Evolutionary conservation across 1,284 basidiomycete genomes (phyloP).

Genomic region (Cryptococcus depauperatus): DNA sequence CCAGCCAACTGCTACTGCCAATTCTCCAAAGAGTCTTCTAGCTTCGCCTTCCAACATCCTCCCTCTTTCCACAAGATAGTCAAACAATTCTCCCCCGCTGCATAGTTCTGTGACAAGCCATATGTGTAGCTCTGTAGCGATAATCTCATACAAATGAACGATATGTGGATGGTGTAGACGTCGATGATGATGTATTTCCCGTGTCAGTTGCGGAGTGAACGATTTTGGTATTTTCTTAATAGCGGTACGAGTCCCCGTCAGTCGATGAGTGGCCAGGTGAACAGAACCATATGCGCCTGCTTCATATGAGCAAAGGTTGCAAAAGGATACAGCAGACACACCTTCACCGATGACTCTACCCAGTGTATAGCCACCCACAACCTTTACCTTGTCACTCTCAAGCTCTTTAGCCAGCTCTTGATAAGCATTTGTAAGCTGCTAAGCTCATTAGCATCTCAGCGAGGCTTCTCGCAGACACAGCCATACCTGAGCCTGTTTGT

Average conservation of each 20-base stretch:
- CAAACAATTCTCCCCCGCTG: conserved; percentile 91
- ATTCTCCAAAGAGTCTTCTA: conserved; percentile 77
- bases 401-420: conserved; percentile 94
- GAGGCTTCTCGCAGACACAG: background rate
- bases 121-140: conserved; percentile 88
- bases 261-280: conserved; percentile 80
- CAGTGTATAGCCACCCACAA: conserved; percentile 91
- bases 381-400: conserved; percentile 74
- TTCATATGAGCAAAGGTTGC: background rate
- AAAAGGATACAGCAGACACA: conserved; percentile 38
- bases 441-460: background rate
- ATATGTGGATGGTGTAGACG: conserved; percentile 91
- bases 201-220: conserved; percentile 77
- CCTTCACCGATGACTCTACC: conserved; percentile 96
- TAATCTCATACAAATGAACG: conserved; percentile 93
- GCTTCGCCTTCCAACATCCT: conserved; percentile 75
- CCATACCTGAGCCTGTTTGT: conserved; percentile 33
- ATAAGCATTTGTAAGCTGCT: conserved; percentile 81
- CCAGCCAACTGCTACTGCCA: conserved; percentile 91
- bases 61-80: conserved; percentile 93
- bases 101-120: conserved; percentile 98
- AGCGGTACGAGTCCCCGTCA: conserved; percentile 80
- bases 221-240: conserved; percentile 97
- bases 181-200: conserved; percentile 97
- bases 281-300: conserved; percentile 88